Evolutionary conservation across 805 yeast species (phyloP), one percentile per base, ranked within the genome.

Genomic region (Saturnispora mendoncae): DNA sequence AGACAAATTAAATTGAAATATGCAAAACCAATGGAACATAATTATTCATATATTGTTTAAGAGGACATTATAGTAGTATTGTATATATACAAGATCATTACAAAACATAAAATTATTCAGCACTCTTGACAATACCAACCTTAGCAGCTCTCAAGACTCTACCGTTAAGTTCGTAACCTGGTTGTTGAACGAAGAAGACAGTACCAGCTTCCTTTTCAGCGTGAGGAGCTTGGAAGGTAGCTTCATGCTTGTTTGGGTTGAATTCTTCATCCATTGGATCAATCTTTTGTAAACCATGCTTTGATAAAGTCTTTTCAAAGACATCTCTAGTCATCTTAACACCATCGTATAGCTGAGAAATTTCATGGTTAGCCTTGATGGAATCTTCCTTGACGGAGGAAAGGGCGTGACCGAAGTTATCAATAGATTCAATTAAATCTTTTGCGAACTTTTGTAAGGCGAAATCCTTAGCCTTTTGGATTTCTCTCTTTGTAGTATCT

Each of bases 131-230:
- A 56, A 87, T 76, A 53, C 97, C 97, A 51, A 87, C 97, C 71
- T 87, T 87, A 45, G 97, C 95, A 25, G 97, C 94, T 66, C 97
- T 77, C 59, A 87, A 72, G 26, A 87, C 95, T 60, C 97, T 76
- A 53, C 81, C 77, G 66, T 86, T 86, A 56, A 86, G 71, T 45
- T 80, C 78, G 67, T 80, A 87, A 33, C 97, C 97, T 19, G 80
- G 73, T 66, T 84, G 95, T 67, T 87, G 95, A 46, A 88, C 96
- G 56, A 76, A 84, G 77, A 88, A 83, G 45, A 87, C 85, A 21
- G 95, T 81, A 46, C 95, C 95, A 14, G 95, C 84, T 64, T 84
- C 90, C 64, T 85, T 84, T 52, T 76, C 92, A 37, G 88, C 84
- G 56, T 81, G 84, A 26, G 90, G 82, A 41, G 83, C 66, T 68